Percentiles rank a stretch among this genome's conserved stretches.
phyloP scores from a whole-genome alignment of 805 yeast species.

The Jamesozyma hellenica region DNA sequence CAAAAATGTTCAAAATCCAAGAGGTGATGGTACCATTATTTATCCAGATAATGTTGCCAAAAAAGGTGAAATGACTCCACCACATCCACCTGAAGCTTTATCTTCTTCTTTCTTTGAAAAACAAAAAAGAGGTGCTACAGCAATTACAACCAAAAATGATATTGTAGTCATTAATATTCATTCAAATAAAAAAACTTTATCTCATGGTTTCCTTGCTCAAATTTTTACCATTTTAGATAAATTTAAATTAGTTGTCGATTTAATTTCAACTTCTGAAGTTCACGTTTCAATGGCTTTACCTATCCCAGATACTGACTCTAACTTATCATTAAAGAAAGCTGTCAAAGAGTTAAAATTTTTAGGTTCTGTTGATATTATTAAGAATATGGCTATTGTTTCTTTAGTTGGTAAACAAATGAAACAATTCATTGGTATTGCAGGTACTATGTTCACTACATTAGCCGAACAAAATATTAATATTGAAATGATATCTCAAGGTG shows the following conservation, averaged over 20 bases:
- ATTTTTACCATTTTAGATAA: conserved; percentile 80
- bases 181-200: conserved; percentile 82
- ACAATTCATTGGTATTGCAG: conserved; percentile 92
- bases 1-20: conserved; percentile 89
- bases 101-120: conserved; percentile 32
- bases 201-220: conserved; percentile 91
- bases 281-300: conserved; percentile 97
- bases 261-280: conserved; percentile 94
- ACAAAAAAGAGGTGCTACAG: conserved; percentile 72
- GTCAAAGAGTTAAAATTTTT: conserved; percentile 65
- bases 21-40: conserved; percentile 86
- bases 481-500: conserved; percentile 98
- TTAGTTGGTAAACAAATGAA: conserved; percentile 96
- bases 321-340: conserved; percentile 53
- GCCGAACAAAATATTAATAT: conserved; percentile 89
- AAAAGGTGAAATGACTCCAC: conserved; percentile 84
- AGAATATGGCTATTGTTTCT: conserved; percentile 82
- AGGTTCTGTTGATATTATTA: conserved; percentile 84
- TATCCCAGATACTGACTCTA: conserved; percentile 54
- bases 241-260: conserved; percentile 80
- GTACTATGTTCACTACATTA: conserved; percentile 87
- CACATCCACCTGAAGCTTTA: conserved; percentile 82
- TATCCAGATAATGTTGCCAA: conserved; percentile 84
- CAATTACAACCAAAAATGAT: conserved; percentile 89
- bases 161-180: conserved; percentile 89